Evolutionary conservation across 495 filamentous ascomycete species (phyloP), one percentile per base, ranked within the genome.

Genomic region (Penicillium simplicissimum): DNA sequence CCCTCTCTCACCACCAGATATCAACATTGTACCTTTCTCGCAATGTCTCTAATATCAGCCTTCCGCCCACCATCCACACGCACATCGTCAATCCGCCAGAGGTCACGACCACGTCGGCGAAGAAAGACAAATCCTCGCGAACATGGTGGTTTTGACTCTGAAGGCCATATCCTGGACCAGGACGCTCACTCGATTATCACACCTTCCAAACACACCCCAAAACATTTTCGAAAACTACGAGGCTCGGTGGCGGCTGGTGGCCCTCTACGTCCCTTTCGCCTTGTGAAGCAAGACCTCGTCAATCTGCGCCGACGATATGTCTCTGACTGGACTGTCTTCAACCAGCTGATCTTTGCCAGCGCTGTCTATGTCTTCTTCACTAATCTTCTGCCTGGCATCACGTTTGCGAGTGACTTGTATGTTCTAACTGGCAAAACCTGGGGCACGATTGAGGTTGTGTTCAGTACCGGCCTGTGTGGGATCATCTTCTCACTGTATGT

Each of bases 311-410:
- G 67, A 9, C 76, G 85, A 63, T 90, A 85, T 73, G 55, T 81
- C 2, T 89, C 85, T 2, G 88, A 90, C 71, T 90, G 88, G 87
- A 81, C 72, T 1, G 64, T 80, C 14, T 90, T 91, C 75, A 90
- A 90, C 65, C 88, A 91, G 64, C 73, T 89, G 55, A 75, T 91
- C 11, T 77, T 91, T 61, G 88, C 88, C 11, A 87, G 84, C 48
- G 87, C 88, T 2, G 85, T 91, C 17, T 90, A 88, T 72, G 82
- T 91, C 23, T 91, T 90, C 71, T 91, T 91, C 62, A 90, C 87
- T 15, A 91, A 91, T 70, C 75, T 91, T 1, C 76, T 91, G 5
- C 88, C 88, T 0, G 87, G 88, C 3, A 90, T 91, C 64, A 90
- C 88, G 0, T 91, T 90, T 72, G 87, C 86, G 0, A 87, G 82